Evolutionary conservation across 805 yeast genomes (phyloP).

Genomic region (Suhomyces sp.): DNA sequence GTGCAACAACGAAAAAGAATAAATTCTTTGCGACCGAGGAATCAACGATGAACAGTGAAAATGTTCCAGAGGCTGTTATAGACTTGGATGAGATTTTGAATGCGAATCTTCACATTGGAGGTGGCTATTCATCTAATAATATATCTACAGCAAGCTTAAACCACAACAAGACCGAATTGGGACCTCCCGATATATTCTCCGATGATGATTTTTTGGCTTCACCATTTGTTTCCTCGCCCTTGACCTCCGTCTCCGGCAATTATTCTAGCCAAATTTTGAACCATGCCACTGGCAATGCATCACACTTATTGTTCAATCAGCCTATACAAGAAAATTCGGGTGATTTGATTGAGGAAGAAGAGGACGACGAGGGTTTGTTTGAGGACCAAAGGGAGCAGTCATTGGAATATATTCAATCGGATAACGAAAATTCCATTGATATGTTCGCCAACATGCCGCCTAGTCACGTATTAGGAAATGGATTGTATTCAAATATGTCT

Average conservation of each 20-base stretch:
- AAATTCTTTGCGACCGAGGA: conserved; percentile 31
- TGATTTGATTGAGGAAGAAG: conserved; percentile 21
- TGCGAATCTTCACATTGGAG: conserved; percentile 29
- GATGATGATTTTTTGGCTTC: conserved; percentile 31
- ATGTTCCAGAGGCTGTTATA: conserved; percentile 39
- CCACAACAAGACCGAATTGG: conserved; percentile 16
- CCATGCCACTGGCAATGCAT: conserved; percentile 8
- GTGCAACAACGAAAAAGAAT: conserved; percentile 16
- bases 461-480: conserved; percentile 12
- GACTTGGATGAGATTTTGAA: conserved; percentile 39
- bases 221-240: conserved; percentile 24
- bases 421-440: conserved; percentile 11
- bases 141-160: background rate
- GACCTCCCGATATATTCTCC: conserved; percentile 15
- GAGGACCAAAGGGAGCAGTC: conserved; percentile 8
- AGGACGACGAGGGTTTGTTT: conserved; percentile 13
- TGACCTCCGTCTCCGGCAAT: conserved; percentile 3
- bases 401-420: conserved; percentile 8
- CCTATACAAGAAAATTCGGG: conserved; percentile 28
- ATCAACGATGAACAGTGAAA: conserved; percentile 23
- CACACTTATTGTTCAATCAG: conserved; percentile 23
- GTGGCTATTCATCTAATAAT: conserved; percentile 6
- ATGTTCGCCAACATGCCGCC: conserved; percentile 21
- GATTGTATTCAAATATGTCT: conserved; percentile 25
- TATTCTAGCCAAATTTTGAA: conserved; percentile 5